These are phyloP conservation scores for Solanum commersonii DNA, from an alignment of 257 asterid genomes.

Conservation along the genomic window DNA sequence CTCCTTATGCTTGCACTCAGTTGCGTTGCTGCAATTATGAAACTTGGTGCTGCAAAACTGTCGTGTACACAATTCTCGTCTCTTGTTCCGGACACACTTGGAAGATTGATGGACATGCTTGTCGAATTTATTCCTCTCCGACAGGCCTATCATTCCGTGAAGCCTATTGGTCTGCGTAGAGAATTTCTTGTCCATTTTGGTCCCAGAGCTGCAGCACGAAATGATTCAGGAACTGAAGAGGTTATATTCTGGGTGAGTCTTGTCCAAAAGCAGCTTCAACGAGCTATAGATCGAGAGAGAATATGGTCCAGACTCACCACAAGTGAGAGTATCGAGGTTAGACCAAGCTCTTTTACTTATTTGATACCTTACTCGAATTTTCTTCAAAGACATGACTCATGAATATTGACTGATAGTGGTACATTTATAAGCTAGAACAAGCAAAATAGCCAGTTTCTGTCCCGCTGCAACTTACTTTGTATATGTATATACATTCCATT, in stretches of 20 bases:
- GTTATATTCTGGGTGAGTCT: constrained; percentile 83
- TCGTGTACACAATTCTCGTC: constrained; percentile 78
- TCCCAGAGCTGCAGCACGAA: constrained; percentile 72
- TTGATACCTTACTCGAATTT: background rate
- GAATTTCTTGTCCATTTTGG: constrained; percentile 97
- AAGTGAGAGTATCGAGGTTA: constrained; percentile 92
- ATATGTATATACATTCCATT: background rate
- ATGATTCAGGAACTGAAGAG: constrained; percentile 68
- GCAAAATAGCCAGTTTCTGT: background rate
- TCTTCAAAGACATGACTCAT: background rate
- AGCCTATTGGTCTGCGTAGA: constrained; percentile 70
- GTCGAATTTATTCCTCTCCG: constrained; percentile 65
- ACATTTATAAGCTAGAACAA: background rate
- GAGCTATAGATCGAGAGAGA: constrained; percentile 90
- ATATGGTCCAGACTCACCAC: constrained; percentile 98
- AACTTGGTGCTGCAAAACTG: constrained; percentile 90
- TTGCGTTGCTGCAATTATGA: constrained; percentile 81
- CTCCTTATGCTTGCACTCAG: constrained; percentile 84
- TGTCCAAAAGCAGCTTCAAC: constrained; percentile 73
- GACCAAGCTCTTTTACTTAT: background rate
- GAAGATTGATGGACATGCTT: constrained; percentile 91
- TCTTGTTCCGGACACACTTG: constrained; percentile 55
- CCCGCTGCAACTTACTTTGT: background rate
- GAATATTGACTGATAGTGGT: background rate
- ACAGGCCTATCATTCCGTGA: constrained; percentile 58